Evolutionary conservation across 1,284 basidiomycete genomes (phyloP), one percentile per base, ranked within the genome.

Genomic region (Irpex sp.): DNA sequence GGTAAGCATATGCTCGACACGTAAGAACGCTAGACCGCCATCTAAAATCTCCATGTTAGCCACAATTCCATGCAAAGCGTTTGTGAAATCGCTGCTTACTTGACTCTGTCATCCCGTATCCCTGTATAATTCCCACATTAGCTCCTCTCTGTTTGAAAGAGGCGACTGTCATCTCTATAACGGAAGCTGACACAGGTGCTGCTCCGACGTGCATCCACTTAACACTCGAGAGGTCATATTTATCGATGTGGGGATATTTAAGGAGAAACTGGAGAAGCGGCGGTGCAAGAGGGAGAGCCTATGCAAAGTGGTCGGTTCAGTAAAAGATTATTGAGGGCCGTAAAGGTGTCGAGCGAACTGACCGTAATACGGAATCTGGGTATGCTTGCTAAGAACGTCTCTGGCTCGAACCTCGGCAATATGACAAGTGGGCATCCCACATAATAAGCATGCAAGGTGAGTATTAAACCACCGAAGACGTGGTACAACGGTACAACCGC

Each of bases 391-490:
- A 94, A 92, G 76, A 95, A 96, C 42, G 85, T 81, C 9, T 86
- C 84, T 3, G 96, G 90, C 71, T 96, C 92, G 79, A 96, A 97
- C 13, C 88, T 88, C 0, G 90, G 85, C 77, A 94, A 86, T 65
- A 98, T 81, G 56, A 96, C 87, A 3, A 92, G 84, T 0, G 93
- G 88, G 0, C 88, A 80, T 1, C 92, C 92, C 2, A 81, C 77
- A 5, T 85, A 82, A 68, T 95, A 80, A 0, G 92, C 89, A 70
- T 90, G 88, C 65, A 91, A 85, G 0, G 96, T 74, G 6, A 92
- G 81, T 49, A 49, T 66, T 63, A 6, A 72, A 80, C 64, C 74
- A 86, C 89, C 89, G 75, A 89, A 92, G 27, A 83, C 83, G 65
- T 86, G 84, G 69, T 78, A 85, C 71, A 87, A 88, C 1, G 89